Conservation (phyloP, 2,329 filamentous ascomycete genomes). For the Mariannaea elegans region DNA sequence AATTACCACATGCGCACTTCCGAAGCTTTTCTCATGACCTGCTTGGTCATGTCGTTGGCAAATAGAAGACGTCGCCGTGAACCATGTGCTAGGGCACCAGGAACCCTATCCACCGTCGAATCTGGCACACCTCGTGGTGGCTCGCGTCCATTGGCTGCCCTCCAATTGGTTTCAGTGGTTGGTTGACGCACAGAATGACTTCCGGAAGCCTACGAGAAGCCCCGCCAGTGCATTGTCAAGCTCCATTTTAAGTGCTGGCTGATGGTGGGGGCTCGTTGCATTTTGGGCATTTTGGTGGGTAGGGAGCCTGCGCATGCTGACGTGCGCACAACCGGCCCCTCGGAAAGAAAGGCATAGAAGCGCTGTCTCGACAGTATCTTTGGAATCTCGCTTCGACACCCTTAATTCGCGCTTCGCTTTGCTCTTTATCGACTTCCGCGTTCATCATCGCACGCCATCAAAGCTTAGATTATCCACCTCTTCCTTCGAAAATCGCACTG, state of each 20-base stretch:
- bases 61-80: slow-evolving; percentile 29
- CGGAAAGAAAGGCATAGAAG: slow-evolving; percentile 24
- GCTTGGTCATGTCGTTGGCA: not conserved
- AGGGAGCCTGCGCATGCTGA: slow-evolving; percentile 29
- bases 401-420: slow-evolving; percentile 16
- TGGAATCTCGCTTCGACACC: slow-evolving; percentile 17
- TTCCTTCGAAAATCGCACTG: not conserved
- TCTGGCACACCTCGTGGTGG: slow-evolving; percentile 39
- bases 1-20: not conserved
- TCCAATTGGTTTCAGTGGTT: not conserved
- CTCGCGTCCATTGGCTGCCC: slow-evolving; percentile 40
- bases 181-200: not conserved
- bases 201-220: not conserved
- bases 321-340: slow-evolving; percentile 32
- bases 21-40: slow-evolving; percentile 5
- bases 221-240: not conserved
- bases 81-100: slow-evolving; percentile 33
- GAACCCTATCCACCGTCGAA: slow-evolving; percentile 32
- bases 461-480: not conserved
- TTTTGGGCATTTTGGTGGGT: slow-evolving; percentile 11
- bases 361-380: slow-evolving; percentile 7
- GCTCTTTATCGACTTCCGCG: not conserved
- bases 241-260: not conserved
- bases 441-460: slow-evolving; percentile 1
- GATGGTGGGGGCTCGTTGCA: slow-evolving; percentile 24